Evolutionary conservation across 257 asterid species (phyloP), one percentile per base, ranked within the genome.

Genomic region (Thymus quinquecostatus): DNA sequence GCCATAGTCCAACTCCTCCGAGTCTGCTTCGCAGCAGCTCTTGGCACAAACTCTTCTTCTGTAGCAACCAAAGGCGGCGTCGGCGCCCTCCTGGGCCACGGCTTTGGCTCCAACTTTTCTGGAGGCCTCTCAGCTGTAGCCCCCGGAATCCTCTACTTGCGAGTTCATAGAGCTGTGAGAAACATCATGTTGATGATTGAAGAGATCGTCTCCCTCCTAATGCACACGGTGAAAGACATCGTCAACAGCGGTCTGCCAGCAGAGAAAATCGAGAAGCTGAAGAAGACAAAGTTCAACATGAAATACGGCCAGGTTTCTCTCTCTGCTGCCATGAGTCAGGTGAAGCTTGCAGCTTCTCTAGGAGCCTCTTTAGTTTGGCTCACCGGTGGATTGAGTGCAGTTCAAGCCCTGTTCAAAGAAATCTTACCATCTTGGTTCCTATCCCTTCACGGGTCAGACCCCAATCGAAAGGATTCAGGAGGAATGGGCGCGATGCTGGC

Each of bases 71-170:
- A 77, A 8, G 91, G 98, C 45, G 92, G 99, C 4, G 96, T 88
- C 14, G 98, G 99, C 65, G 84, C 95, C 58, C 97, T 95, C 76
- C 85, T 95, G 8, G 99, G 99, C n/a, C 99, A 95, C 32, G 99
- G 98, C 48, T 89, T 89, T 40, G 96, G 97, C 70, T 95, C 97
- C 50, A 93, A 85, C 80, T 80, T 78, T 32, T 69, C 82, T 1
- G 92, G 96, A 32, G 96, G 97, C 13, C 77, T 89, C 48, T 77
- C 90, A 48, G 89, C 98, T 2, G 95, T 92, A 58, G 97, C 99
- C 82, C 99, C 98, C 59, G 99, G 98, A 11, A 87, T 86, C 44
- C 96, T 95, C 64, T 92, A 88, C 83, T 69, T 88, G 51, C 84
- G 97, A 64, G 96, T 89, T 14, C 99, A 92, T 68, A 88, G 97